Conservation (phyloP, 129 eudicot species). For the Centrapalus pauciflorus region DNA sequence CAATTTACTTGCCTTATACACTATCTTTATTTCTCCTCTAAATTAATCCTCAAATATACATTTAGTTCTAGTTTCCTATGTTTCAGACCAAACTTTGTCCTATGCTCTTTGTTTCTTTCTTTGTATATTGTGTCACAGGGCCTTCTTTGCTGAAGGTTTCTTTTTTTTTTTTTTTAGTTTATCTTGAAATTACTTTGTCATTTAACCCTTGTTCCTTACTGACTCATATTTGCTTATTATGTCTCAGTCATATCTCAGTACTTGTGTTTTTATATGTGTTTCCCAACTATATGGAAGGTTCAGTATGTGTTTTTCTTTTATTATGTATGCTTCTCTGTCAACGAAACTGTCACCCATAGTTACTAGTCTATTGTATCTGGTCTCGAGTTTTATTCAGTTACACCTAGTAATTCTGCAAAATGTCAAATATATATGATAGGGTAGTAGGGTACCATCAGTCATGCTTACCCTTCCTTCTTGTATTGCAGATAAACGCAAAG, state of each 20-base stretch:
- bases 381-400: background rate
- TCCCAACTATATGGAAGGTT: background rate
- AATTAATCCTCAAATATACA: no score
- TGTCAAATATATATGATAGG: background rate
- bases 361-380: background rate
- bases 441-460: background rate
- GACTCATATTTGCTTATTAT: background rate
- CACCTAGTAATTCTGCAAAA: background rate
- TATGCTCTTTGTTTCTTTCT: background rate
- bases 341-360: background rate
- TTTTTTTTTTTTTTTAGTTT: background rate
- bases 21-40: no score
- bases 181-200: slow-evolving; percentile 2
- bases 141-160: background rate
- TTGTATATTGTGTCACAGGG: background rate
- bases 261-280: background rate
- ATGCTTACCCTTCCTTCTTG: slow-evolving; percentile 9
- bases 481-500: slow-evolving; percentile 9
- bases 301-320: background rate
- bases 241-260: background rate
- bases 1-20: background rate
- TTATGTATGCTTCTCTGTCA: slow-evolving; percentile 7
- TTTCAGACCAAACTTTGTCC: background rate
- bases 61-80: no score
- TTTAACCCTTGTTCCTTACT: background rate